Evolutionary conservation across 306 rosid genomes (phyloP), one percentile per base, ranked within the genome.

Genomic region (Cicer bijugum): DNA sequence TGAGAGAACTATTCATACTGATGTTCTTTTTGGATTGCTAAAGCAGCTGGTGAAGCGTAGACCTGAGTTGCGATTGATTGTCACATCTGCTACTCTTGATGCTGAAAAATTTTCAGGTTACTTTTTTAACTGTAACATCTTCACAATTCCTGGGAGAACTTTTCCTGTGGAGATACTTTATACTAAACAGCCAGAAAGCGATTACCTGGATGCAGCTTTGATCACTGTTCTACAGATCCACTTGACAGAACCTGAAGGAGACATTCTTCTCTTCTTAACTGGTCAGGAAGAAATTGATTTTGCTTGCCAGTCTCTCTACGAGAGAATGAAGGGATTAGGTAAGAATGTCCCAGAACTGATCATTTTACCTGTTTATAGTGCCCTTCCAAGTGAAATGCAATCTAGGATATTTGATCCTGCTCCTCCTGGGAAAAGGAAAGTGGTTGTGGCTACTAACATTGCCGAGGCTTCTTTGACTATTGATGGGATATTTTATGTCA

Each of bases 241-340:
- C 86, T 80, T 89, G 85, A 90, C 89, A 6, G 90, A 93, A 72
- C 97, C 96, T 8, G 98, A 93, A 86, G 98, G 97, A 44, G 98
- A 90, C 74, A 38, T 93, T 72, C 98, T 93, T 77, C 91, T 93
- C 65, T 93, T 93, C 82, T 78, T 93, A 88, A 93, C 96, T 23
- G 98, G 98, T 69, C 96, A 93, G 81, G 98, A 93, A 78, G 98
- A 93, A 83, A 93, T 93, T 69, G 96, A 89, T 80, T 89, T 77
- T 77, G 96, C 97, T 20, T 93, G 98, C 75, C 96, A 93, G 76
- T 86, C 93, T 59, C 91, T 90, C 43, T 86, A 89, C 10, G 97
- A 93, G 81, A 89, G 88, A 77, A 90, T 93, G 97, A 93, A 90
- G 78, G 88, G 91, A 38, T 82, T 89, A 0, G 96, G 91, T 16